Evolutionary conservation across 225 moss, liverwort and hornwort genomes (phyloP).

Genomic region (Anthoceros angustus): DNA sequence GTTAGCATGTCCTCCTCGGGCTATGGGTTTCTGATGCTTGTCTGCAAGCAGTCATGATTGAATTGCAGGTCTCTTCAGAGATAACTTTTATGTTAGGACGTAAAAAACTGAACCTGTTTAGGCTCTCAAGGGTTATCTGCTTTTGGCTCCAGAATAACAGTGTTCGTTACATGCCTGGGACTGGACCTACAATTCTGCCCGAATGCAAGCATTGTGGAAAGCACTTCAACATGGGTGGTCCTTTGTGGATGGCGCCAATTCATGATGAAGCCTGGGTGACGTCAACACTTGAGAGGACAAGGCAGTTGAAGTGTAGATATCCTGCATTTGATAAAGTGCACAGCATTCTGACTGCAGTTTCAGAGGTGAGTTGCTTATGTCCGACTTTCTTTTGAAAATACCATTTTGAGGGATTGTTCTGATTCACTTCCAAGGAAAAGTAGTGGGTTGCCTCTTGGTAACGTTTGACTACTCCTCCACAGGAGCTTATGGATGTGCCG

Average conservation of each 20-base stretch:
- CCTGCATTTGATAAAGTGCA: constrained; percentile 91
- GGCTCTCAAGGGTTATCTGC: constrained; percentile 6
- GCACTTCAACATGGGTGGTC: constrained; percentile 97
- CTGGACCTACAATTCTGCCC: constrained; percentile 70
- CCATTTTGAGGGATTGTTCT: neutral
- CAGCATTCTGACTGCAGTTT: constrained; percentile 89
- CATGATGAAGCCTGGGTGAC: constrained; percentile 66
- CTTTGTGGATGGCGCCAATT: constrained; percentile 91
- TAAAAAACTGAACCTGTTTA: neutral
- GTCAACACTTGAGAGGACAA: constrained; percentile 40
- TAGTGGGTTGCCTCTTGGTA: constrained; percentile 1
- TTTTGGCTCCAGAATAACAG: constrained; percentile 32
- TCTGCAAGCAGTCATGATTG: neutral
- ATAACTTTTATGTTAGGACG: neutral
- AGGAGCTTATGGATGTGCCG: constrained; percentile 85
- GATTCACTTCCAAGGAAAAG: too few relatives aligned
- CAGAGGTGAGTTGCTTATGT: constrained; percentile 39
- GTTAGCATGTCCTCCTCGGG: neutral
- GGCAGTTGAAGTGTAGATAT: constrained; percentile 48
- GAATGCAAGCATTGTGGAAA: constrained; percentile 89
- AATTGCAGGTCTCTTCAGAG: neutral
- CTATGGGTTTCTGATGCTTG: neutral
- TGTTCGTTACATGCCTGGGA: constrained; percentile 84
- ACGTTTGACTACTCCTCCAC: neutral
- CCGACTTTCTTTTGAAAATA: neutral